These are phyloP conservation scores for Byssothecium circinans DNA, from an alignment of 2,329 filamentous ascomycete genomes.

Conservation along the genomic window DNA sequence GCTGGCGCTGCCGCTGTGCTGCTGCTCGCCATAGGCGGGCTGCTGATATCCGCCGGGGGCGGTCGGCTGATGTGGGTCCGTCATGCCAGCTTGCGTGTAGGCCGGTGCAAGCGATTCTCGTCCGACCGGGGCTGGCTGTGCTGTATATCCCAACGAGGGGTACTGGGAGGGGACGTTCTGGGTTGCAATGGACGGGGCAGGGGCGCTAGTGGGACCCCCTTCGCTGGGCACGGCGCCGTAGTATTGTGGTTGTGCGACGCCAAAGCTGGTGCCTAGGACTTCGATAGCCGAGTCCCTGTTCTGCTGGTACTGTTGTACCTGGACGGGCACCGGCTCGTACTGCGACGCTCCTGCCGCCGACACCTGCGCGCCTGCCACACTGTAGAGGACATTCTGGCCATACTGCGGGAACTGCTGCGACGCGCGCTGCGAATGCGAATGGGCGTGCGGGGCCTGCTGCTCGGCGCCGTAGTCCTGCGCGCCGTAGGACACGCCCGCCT, in stretches of 20 bases:
- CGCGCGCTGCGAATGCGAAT: constrained; percentile 52
- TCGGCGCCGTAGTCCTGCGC: constrained; percentile 64
- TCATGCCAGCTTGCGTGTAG: constrained; percentile 54
- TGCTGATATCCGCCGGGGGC: constrained; percentile 45
- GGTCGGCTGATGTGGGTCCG: constrained; percentile 50
- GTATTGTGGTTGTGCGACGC: constrained; percentile 64
- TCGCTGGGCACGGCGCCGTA: constrained; percentile 69
- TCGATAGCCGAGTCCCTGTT: constrained; percentile 68
- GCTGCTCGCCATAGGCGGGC: constrained; percentile 35
- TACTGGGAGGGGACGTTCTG: constrained; percentile 68
- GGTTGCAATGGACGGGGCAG: constrained; percentile 59
- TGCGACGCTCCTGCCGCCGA: constrained; percentile 56
- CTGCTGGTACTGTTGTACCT: constrained; percentile 76
- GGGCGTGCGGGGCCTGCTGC: constrained; percentile 55
- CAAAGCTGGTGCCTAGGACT: constrained; percentile 70
- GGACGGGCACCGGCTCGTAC: constrained; percentile 79
- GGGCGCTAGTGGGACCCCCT: constrained; percentile 58
- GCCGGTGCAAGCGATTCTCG: constrained; percentile 54
- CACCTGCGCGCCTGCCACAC: constrained; percentile 55
- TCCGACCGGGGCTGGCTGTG: constrained; percentile 61
- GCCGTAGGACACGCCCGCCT: constrained; percentile 60
- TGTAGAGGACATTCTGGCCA: constrained; percentile 75
- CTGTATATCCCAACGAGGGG: constrained; percentile 59
- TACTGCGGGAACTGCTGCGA: constrained; percentile 54
- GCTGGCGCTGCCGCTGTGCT: constrained; percentile 44